Evolutionary conservation across 2,329 filamentous ascomycete species (phyloP), one percentile per base, ranked within the genome.

Genomic region (Botryotinia convoluta): DNA sequence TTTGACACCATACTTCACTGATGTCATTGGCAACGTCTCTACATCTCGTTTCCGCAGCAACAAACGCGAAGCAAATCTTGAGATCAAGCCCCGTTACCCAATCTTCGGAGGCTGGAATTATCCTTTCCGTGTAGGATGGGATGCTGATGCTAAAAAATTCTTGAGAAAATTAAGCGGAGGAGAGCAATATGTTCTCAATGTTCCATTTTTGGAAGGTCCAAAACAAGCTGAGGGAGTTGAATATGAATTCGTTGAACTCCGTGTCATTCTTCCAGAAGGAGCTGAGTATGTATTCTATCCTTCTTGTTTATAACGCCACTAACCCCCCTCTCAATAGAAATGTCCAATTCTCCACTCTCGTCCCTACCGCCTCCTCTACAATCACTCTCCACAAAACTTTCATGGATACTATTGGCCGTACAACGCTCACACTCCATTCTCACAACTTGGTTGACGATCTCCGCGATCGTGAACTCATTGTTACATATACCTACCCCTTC

Each of bases 71-170:
- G 92, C 93, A n/a, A 85, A 92, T 60, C 88, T 99, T 42, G 95
- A 98, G 83, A 87, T 98, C 76, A 96, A 95, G 86, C 96, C 96
- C 32, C 90, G 96, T 70, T 99, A 97, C 83, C 96, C 96, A n/a
- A 83, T 99, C 37, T 99, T 98, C 79, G 96, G 96, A 74, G 94
- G 93, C 74, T 99, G 96, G 96, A 97, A 97, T 83, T 98, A 98
- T 84, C 96, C 93, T 77, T 99, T 98, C 86, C 93, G 92, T 74
- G 91, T 98, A 73, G 96, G 96, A 77, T 99, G 96, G 96, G 97
- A 98, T 84, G 91, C 93, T 70, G 90, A 97, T 77, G 87, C 97
- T 42, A 90, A 90, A 79, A 89, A 88, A 73, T 96, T 93, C 82
- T 82, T 99, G 77, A 91, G 93, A 79, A 89, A 86, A 78, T 79